Conservation (phyloP, 2,329 filamentous ascomycete genomes). For the Aspergillus sp. region DNA sequence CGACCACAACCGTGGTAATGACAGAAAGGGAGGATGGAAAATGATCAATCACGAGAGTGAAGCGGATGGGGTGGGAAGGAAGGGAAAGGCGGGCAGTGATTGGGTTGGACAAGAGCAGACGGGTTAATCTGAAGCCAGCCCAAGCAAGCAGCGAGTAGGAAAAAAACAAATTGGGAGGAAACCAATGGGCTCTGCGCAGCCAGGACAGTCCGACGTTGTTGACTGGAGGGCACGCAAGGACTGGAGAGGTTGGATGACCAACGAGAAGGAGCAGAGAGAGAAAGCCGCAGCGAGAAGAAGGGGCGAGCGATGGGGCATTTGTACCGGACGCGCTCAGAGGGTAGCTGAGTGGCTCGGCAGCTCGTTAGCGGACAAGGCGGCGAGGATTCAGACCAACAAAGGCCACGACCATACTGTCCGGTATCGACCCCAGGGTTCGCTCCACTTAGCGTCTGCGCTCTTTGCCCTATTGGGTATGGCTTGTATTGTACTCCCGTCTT, state of each 20-base stretch:
- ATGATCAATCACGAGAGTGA: constrained; percentile 23
- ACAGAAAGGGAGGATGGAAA: constrained; percentile 12
- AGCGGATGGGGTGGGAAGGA: constrained; percentile 17
- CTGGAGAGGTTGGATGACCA: constrained; percentile 39
- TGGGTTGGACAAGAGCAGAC: constrained; percentile 23
- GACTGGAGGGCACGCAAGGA: constrained; percentile 31
- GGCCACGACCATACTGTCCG: constrained; percentile 15
- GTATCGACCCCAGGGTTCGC: constrained; percentile 20
- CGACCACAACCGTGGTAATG: constrained; percentile 22
- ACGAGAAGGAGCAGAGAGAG: constrained; percentile 44
- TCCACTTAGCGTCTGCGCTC: constrained; percentile 18
- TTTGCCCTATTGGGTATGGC: constrained; percentile 2
- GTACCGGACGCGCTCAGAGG: constrained; percentile 32
- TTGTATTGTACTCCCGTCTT: neutral
- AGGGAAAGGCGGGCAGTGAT: constrained; percentile 21
- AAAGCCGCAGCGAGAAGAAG: constrained; percentile 36
- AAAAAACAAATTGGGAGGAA: constrained; percentile 23
- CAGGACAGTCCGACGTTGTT: constrained; percentile 22
- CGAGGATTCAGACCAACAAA: constrained; percentile 21
- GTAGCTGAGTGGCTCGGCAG: constrained; percentile 29
- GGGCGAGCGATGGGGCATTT: constrained; percentile 45
- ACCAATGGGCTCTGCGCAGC: constrained; percentile 26
- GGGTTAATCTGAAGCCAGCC: constrained; percentile 23
- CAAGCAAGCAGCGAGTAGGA: constrained; percentile 21
- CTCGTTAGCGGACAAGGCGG: constrained; percentile 21